Evolutionary conservation across 352 stramenopile species (phyloP).

Genomic region (Pythium sukuiense): DNA sequence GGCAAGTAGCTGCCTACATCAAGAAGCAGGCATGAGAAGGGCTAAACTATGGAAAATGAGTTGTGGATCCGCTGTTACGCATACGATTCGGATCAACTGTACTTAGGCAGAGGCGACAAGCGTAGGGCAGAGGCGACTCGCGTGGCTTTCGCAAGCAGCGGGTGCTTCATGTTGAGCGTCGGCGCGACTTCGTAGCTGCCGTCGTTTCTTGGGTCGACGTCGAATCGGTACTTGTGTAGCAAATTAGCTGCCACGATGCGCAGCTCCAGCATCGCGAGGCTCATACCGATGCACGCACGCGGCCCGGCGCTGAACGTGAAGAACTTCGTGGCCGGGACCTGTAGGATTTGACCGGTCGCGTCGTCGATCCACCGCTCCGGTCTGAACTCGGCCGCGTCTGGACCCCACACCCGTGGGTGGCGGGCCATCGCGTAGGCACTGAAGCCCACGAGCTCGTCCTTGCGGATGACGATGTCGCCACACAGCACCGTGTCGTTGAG

Average conservation of each 20-base stretch:
- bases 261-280: slow-evolving; percentile 48
- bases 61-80: no score
- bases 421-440: slow-evolving; percentile 35
- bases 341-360: neutral
- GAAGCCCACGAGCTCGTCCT: slow-evolving; percentile 30
- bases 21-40: slow-evolving; percentile 45
- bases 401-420: slow-evolving; percentile 34
- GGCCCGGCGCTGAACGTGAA: slow-evolving; percentile 42
- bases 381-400: slow-evolving; percentile 30
- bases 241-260: slow-evolving; percentile 18
- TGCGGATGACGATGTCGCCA: slow-evolving; percentile 24
- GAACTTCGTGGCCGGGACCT: slow-evolving; percentile 22
- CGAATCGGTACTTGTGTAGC: slow-evolving; percentile 17
- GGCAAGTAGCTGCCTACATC: slow-evolving; percentile 58
- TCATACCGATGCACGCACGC: slow-evolving; percentile 44
- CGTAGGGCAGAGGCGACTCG: neutral
- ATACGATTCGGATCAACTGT: no score
- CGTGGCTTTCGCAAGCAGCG: slow-evolving; percentile 3
- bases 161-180: slow-evolving; percentile 18
- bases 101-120: no score
- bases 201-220: slow-evolving; percentile 12
- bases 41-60: neutral
- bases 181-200: slow-evolving; percentile 7
- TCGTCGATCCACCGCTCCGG: slow-evolving; percentile 56
- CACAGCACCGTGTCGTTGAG: slow-evolving; percentile 50